Evolutionary conservation across 139 green algal genomes (phyloP).

Genomic region (Haematococcus sp.): DNA sequence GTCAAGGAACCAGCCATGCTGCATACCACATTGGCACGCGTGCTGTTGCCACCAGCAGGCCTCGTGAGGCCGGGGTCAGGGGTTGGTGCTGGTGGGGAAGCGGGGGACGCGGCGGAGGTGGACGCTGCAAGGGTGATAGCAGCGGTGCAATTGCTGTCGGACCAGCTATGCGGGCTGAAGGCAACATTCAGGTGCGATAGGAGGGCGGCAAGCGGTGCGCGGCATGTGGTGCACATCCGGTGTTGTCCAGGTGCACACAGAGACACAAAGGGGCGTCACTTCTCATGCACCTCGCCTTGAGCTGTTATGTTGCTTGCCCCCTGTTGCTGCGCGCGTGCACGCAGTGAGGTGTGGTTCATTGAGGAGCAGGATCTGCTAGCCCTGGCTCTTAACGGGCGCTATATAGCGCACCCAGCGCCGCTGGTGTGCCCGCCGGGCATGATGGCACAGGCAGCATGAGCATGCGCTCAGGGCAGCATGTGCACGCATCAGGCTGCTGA

Average conservation of each 20-base stretch:
- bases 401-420: slow-evolving; percentile 29
- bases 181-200: slow-evolving; percentile 20
- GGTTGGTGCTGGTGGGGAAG: neutral
- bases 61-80: neutral
- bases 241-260: slow-evolving; percentile 20
- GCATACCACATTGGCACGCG: slow-evolving; percentile 64
- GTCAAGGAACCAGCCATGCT: slow-evolving; percentile 60
- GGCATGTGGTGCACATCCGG: too few species aligned
- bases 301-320: neutral
- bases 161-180: slow-evolving; percentile 46
- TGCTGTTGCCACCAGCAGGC: slow-evolving; percentile 45
- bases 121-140: slow-evolving; percentile 12
- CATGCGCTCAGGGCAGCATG: too few species aligned
- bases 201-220: too few species aligned
- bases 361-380: slow-evolving; percentile 73
- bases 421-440: slow-evolving; percentile 32
- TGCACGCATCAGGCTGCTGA: too few species aligned
- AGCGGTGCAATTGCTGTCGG: slow-evolving; percentile 36
- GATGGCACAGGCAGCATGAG: too few species aligned
- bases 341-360: slow-evolving; percentile 59
- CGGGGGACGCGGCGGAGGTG: neutral
- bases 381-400: slow-evolving; percentile 54
- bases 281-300: neutral
- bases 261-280: neutral
- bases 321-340: neutral